Evolutionary conservation across 2,329 filamentous ascomycete species (phyloP).

Genomic region (Nemania diffusa): DNA sequence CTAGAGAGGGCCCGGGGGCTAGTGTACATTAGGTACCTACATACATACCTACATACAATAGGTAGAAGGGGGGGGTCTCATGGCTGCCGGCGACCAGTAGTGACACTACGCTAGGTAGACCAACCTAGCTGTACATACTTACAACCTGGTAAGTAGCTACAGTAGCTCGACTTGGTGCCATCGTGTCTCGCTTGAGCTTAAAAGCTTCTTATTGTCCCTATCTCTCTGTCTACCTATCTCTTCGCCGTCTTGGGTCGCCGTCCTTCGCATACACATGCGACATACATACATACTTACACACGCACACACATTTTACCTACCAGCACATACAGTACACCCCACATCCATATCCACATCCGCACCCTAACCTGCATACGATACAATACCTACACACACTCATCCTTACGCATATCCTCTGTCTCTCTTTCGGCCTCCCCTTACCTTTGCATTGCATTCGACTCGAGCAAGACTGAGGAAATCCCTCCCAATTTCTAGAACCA

Average conservation of each 20-base stretch:
- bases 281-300: neutral
- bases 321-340: neutral
- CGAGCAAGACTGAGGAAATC: constrained; percentile 24
- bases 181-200: constrained; percentile 31
- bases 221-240: constrained; percentile 11
- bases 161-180: constrained; percentile 25
- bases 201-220: constrained; percentile 21
- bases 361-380: constrained; percentile 4
- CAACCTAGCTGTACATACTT: neutral
- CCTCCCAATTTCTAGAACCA: constrained; percentile 29
- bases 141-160: neutral
- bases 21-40: neutral
- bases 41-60: neutral
- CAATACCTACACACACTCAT: neutral
- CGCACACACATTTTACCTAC: no score
- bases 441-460: constrained; percentile 5
- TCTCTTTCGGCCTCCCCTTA: neutral
- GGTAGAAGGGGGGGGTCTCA: neutral
- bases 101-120: neutral
- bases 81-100: constrained; percentile 31
- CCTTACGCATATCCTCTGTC: neutral
- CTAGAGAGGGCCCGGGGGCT: neutral
- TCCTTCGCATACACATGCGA: constrained; percentile 10
- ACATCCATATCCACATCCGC: neutral
- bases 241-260: constrained; percentile 24